Base-by-base conservation (phyloP, 306 rosid genomes). In the Ammopiptanthus mongolicus region DNA sequence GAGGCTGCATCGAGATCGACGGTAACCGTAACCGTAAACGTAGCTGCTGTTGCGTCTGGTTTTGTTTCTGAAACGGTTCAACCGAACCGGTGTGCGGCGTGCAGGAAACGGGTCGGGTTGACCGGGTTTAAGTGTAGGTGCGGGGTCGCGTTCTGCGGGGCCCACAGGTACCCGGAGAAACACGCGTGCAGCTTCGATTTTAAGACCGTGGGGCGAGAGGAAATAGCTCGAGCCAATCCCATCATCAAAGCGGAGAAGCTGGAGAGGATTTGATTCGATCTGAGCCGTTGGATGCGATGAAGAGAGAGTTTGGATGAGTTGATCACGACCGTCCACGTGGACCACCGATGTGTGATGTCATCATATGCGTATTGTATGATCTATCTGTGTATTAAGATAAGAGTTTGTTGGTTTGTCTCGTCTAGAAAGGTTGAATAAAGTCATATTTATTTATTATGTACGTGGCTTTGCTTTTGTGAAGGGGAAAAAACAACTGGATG, bases 121-220 rank as follows among this genome's bases (percentile, higher is more conserved):
- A 87, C 87, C n/a, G 97, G 96, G 34, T 92, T 92, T 79, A 80
- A 70, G 85, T 92, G 97, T 69, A 86, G 77, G 82, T 92, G 97
- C 29, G 97, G 93, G 12, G 81, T 80, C 64, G 87, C 92, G 63
- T 88, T 85, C 25, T 92, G 97, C 8, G 97, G 97, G 82, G 5
- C 75, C 81, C 97, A 92, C 86, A 84, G 97, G 78, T 90, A 90
- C 79, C 92, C 94, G 41, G 97, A 92, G 86, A 86, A 83, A 59
- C 97, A 92, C 81, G 88, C 80, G n/a, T 92, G 97, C 56, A 18
- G 83, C 57, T 92, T 90, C 37, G 97, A 92, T 15, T 92, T 92
- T 59, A 92, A 82, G 90, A 59, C 73, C 34, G 69, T 87, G 34
- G 97, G 97, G 4, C 73, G 90, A 8, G 96, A 87, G 73, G 96